Evolutionary conservation across 345 rosid genomes (phyloP).

Genomic region (Sisymbrium irio): DNA sequence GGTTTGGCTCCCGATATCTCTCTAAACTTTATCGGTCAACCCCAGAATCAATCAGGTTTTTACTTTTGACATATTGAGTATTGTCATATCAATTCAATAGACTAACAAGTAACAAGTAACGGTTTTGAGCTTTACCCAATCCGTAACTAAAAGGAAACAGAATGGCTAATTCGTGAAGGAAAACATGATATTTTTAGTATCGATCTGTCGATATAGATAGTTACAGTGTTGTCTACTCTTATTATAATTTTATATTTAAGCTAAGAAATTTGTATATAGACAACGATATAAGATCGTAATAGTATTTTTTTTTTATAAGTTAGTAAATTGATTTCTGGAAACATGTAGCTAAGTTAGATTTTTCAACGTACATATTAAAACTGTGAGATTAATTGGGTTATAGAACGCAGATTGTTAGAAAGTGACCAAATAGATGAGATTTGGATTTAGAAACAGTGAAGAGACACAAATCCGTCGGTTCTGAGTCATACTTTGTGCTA

Average conservation of each 20-base stretch:
- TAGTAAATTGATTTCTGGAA: neutral
- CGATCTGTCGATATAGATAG: neutral
- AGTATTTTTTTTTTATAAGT: neutral
- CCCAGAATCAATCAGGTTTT: neutral
- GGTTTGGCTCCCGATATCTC: conserved; percentile 1
- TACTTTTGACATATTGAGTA: neutral
- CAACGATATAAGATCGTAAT: neutral
- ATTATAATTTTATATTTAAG: neutral
- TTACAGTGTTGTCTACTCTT: neutral
- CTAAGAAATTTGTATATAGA: neutral
- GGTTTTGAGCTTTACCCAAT: neutral
- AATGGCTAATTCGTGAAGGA: neutral
- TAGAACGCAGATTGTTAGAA: conserved; percentile 19
- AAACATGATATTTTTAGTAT: neutral
- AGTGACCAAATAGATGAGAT: conserved; percentile 10
- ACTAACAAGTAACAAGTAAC: neutral
- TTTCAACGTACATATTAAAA: neutral
- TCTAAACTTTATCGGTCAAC: neutral
- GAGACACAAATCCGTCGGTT: conserved; percentile 17
- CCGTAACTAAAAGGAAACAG: neutral
- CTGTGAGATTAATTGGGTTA: neutral
- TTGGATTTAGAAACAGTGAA: conserved; percentile 2
- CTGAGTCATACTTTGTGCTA: conserved; percentile 22
- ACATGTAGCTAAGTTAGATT: neutral
- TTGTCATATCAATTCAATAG: neutral